Evolutionary conservation across 192 early-diverging fungal genomes (phyloP), one percentile per base, ranked within the genome.

Genomic region (Coemansia sp.): DNA sequence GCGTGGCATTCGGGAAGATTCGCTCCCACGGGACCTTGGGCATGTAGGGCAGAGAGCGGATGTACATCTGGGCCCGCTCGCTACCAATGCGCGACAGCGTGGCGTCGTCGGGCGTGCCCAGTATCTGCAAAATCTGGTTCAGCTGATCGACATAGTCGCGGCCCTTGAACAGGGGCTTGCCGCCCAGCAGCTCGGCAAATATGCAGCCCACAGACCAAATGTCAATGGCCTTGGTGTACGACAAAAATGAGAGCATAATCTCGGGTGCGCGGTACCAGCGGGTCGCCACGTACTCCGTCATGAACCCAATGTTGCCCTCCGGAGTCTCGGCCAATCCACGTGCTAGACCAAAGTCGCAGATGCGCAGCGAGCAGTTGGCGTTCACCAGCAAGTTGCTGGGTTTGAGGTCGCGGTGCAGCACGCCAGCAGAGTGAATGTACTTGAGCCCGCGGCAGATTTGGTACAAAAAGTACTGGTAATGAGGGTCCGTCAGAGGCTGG

Each of bases 241-340:
- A 91, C 60, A 93, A 88, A 81, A 97, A 97, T 54, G 93, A 94
- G 38, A 99, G 83, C 91, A 99, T 95, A 62, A 99, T 93, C 65
- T 99, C 97, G 18, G 97, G 97, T 14, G 97, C 94, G 43, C 97
- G 85, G 80, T 98, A 99, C 95, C 95, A 99, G 64, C 97, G 82
- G n/a, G 97, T 99, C 37, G 97, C 97, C 26, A 99, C 97, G 61
- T 99, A 99, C 76, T 99, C 97, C 17, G 97, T 99, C 93, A 98
- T 98, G 67, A 95, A 98, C 2, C 93, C 94, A 56, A 88, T 86
- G 52, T 91, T 90, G 35, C 82, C 83, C 34, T 91, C 94, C 27
- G 85, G 85, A 29, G 86, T 86, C 54, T 91, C 90, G 5, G 90
- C 87, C 66, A 91, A 89, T 15, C 94, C 94, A 68, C 97, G 90